These are phyloP conservation scores for Daldinia sp. DNA, from an alignment of 2,329 filamentous ascomycete species.

Conservation along the genomic window DNA sequence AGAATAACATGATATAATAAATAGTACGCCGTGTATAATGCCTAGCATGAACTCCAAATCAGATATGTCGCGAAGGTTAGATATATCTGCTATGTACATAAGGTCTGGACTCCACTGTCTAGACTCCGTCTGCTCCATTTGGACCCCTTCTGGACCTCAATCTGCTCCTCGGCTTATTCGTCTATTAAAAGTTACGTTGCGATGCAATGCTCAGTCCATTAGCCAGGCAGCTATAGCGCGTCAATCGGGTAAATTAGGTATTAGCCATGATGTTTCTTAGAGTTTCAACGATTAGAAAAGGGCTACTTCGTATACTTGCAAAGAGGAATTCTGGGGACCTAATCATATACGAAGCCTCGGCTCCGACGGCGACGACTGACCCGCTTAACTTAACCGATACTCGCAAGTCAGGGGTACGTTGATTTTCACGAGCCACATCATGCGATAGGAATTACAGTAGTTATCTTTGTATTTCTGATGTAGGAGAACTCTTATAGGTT, in stretches of 20 bases:
- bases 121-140: constrained; percentile 3
- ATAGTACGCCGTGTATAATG: no score
- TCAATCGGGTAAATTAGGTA: constrained; percentile 18
- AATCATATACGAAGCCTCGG: neutral
- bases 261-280: constrained; percentile 11
- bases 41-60: neutral
- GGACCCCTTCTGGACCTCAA: constrained; percentile 12
- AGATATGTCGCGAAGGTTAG: neutral
- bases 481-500: constrained; percentile 23
- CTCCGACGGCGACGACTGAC: constrained; percentile 7
- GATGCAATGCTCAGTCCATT: neutral
- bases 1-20: neutral
- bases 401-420: neutral
- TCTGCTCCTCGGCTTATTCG: constrained; percentile 12
- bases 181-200: constrained; percentile 4
- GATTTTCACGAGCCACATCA: constrained; percentile 10
- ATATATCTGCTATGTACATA: neutral
- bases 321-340: neutral
- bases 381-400: neutral
- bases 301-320: neutral
- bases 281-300: neutral
- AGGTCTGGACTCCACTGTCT: neutral
- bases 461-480: neutral
- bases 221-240: constrained; percentile 20
- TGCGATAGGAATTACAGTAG: neutral